Conservation (phyloP, 768 basidiomycete genomes). For the Rhizopogon rudus region DNA sequence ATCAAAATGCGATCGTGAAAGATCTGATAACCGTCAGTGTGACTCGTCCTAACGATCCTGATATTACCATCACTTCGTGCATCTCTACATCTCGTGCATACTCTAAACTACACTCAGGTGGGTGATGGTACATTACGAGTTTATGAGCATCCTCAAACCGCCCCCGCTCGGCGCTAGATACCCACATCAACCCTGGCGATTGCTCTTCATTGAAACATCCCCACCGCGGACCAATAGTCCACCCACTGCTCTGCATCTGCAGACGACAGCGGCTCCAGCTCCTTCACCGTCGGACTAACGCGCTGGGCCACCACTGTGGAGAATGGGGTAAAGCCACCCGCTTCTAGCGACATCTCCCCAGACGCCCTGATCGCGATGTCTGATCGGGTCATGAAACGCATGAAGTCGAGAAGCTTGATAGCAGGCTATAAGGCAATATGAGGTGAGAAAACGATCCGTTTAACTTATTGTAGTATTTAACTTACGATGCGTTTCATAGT, state of each 20-base stretch:
- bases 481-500: neutral
- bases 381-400: slow-evolving; percentile 13
- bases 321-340: neutral
- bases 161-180: no score
- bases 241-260: slow-evolving; percentile 10
- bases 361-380: slow-evolving; percentile 4
- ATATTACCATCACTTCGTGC: no score
- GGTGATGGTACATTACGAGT: no score
- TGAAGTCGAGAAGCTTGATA: slow-evolving; percentile 22
- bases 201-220: no score
- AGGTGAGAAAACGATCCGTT: slow-evolving; percentile 10
- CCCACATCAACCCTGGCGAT: slow-evolving; percentile 6
- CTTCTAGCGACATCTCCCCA: neutral
- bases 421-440: slow-evolving; percentile 16
- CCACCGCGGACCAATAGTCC: slow-evolving; percentile 10
- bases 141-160: no score
- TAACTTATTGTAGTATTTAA: slow-evolving; percentile 26
- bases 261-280: slow-evolving; percentile 8
- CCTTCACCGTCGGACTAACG: slow-evolving; percentile 9
- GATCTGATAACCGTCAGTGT: no score
- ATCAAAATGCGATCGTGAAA: no score
- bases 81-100: no score
- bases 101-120: no score
- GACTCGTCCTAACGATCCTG: no score
- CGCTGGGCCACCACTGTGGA: slow-evolving; percentile 4